Conservation (phyloP, 108 stramenopile species). For the Cylindrotheca fusiformis region DNA sequence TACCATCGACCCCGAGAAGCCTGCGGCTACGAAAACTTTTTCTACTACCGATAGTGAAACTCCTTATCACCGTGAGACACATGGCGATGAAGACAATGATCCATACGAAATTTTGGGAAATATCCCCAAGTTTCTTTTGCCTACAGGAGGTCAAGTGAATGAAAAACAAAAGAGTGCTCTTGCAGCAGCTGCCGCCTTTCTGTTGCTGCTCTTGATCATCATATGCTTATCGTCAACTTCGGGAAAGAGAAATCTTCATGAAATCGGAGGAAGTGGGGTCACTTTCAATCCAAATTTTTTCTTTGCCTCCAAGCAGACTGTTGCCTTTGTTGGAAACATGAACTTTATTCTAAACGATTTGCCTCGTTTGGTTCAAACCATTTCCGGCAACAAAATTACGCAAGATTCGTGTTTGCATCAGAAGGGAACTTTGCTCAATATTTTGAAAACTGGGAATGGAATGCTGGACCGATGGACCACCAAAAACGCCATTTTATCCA, state of each 20-base stretch:
- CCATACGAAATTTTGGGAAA: neutral
- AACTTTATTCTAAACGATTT: slow-evolving; percentile 57
- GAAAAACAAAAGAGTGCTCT: neutral
- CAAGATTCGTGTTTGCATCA: slow-evolving; percentile 54
- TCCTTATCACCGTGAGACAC: neutral
- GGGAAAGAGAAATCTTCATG: neutral
- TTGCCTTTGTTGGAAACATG: slow-evolving; percentile 55
- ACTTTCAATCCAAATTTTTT: neutral
- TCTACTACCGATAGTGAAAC: too few species aligned
- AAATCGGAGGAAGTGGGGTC: neutral
- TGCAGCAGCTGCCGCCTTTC: neutral
- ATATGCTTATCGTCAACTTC: neutral
- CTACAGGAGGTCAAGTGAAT: neutral
- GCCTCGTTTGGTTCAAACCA: slow-evolving; percentile 43
- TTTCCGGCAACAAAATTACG: slow-evolving; percentile 16
- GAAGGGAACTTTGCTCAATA: slow-evolving; percentile 24
- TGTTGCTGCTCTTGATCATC: neutral
- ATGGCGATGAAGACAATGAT: too few species aligned
- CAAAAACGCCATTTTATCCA: slow-evolving; percentile 17
- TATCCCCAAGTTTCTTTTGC: neutral
- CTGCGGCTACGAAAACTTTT: neutral
- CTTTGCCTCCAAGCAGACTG: slow-evolving; percentile 3
- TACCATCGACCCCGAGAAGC: neutral
- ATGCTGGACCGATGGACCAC: slow-evolving; percentile 56
- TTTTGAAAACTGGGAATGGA: slow-evolving; percentile 50